Evolutionary conservation across 495 filamentous ascomycete species (phyloP).

Genomic region (Amphirosellinia nigrospora): DNA sequence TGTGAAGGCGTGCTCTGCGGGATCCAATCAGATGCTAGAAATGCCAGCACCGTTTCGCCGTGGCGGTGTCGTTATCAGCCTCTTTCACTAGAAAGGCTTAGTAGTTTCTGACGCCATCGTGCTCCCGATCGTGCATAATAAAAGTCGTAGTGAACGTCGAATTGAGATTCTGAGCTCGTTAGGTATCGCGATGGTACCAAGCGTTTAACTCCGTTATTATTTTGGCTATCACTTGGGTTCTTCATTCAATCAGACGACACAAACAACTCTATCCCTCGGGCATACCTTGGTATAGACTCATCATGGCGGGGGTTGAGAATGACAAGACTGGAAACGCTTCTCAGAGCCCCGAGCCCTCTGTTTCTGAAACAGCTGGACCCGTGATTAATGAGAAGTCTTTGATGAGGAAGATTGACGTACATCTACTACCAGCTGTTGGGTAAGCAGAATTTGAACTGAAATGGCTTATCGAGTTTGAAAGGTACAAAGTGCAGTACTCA

Average conservation of each 20-base stretch:
- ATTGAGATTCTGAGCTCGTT: background rate
- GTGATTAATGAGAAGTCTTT: conserved; percentile 65
- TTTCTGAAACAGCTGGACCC: conserved; percentile 33
- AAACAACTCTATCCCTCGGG: background rate
- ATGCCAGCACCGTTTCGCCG: background rate
- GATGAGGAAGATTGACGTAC: conserved; percentile 68
- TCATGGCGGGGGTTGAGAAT: background rate
- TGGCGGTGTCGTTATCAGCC: background rate
- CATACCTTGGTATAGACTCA: background rate
- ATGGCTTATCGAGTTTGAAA: background rate
- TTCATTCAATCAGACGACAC: background rate
- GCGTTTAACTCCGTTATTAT: background rate
- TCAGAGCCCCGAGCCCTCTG: conserved; percentile 32
- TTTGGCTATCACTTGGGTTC: background rate
- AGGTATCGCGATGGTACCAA: background rate
- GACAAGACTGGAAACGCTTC: background rate
- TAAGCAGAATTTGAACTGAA: conserved; percentile 1
- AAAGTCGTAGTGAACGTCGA: background rate
- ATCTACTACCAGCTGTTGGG: conserved; percentile 69
- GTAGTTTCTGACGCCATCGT: conserved; percentile 17
- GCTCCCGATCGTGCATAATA: background rate
- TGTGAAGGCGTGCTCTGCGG: conserved; percentile 24
- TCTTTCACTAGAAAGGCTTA: conserved; percentile 5
- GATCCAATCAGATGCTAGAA: conserved; percentile 22
- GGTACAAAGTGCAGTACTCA: background rate